Evolutionary conservation across 2,329 filamentous ascomycete genomes (phyloP), one percentile per base, ranked within the genome.

Genomic region (Daldinia eschscholtzii): DNA sequence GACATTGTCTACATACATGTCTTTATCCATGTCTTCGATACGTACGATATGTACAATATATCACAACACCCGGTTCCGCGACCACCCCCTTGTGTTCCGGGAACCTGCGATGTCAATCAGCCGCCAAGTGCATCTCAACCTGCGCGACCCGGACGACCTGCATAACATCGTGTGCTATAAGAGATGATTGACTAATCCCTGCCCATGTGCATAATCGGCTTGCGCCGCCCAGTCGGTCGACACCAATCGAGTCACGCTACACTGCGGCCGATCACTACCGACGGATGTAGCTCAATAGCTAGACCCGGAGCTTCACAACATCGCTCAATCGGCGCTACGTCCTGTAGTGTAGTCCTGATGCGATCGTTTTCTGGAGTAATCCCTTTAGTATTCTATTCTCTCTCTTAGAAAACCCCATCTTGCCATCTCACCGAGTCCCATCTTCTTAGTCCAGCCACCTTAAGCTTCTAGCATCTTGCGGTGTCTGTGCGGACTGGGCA

Each of bases 21-120:
- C 58, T 63, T 65, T 44, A 58, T 56, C 60, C 53, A 63, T 33
- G 12, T n/a, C 26, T 46, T 33, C 30, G 30, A 33, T 33, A 33
- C 30, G 30, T 33, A 33, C 30, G 7, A 33, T 33, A 33, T 9
- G 7, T 35, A 35, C 20, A 23, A 23, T 23, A 41, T 41, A 41
- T 10, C 35, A 58, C 65, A 65, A 64, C 65, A 68, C 59, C 68
- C 65, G 65, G 68, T 66, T 56, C 64, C 53, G 55, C 48, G 62
- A 59, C 28, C 57, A 44, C 30, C 42, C 33, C 33, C 57, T 18
- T 48, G 41, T 57, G 42, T 18, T 48, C 42, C 28, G 53, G 53
- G 13, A 42, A 37, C 57, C 57, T 70, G 65, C 65, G 59, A 50
- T 64, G 68, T 66, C 64, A 62, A 71, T 69, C 66, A 69, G 69